A percentile compares a stretch with the other conserved stretches of the same genome.
Evolutionary conservation across 2,329 filamentous ascomycete species (phyloP).

Genomic region (Graphilbum fragrans): DNA sequence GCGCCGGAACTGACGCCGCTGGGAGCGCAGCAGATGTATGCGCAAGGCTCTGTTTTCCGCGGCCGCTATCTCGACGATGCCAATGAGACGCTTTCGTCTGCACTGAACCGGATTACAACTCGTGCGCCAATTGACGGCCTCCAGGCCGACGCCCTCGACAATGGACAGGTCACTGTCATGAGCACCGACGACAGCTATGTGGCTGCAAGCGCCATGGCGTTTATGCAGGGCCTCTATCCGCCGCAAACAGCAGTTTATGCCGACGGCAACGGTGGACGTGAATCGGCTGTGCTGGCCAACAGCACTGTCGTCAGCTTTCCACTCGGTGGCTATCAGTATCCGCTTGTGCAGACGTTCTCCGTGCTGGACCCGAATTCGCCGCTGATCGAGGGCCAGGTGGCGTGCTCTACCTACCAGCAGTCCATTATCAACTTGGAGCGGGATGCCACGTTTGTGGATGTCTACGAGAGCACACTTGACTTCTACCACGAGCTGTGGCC

Average conservation of each 20-base stretch:
- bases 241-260: constrained; percentile 36
- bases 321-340: constrained; percentile 69
- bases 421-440: constrained; percentile 16
- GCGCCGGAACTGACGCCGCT: constrained; percentile 32
- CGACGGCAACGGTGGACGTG: constrained; percentile 21
- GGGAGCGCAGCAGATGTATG: constrained; percentile 39
- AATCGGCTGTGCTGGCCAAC: constrained; percentile 13
- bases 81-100: constrained; percentile 11
- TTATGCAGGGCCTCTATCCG: constrained; percentile 78
- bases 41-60: constrained; percentile 35
- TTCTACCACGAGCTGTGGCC: constrained; percentile 32
- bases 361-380: constrained; percentile 28
- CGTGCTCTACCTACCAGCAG: constrained; percentile 24
- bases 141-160: constrained; percentile 31
- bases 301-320: constrained; percentile 51
- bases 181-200: constrained; percentile 34
- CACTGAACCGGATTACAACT: constrained; percentile 15
- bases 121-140: constrained; percentile 30
- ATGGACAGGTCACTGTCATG: constrained; percentile 29
- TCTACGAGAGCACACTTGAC: constrained; percentile 14
- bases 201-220: constrained; percentile 58
- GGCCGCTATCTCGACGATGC: constrained; percentile 30
- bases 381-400: constrained; percentile 27
- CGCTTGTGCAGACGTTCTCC: constrained; percentile 36
- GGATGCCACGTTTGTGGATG: constrained; percentile 8